A percentile compares a stretch with the other conserved stretches of the same genome.
phyloP scores from a whole-genome alignment of 2,329 filamentous ascomycete species.

The Cercospora zeina region DNA sequence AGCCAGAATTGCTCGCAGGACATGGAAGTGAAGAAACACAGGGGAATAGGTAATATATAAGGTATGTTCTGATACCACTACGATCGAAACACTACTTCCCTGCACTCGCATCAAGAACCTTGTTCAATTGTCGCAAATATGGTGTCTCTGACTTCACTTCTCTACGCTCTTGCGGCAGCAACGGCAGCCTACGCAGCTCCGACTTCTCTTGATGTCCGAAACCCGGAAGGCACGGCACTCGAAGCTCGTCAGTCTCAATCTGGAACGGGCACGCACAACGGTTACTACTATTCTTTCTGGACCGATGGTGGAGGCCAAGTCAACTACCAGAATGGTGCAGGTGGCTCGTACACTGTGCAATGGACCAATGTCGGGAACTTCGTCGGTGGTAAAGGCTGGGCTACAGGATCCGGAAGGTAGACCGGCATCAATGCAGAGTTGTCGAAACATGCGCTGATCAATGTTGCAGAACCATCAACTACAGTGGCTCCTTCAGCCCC shows the following conservation, averaged over 20 bases:
- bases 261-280: conserved; percentile 55
- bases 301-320: conserved; percentile 55
- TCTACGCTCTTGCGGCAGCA: conserved; percentile 43
- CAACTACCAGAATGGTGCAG: conserved; percentile 57
- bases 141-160: conserved; percentile 31
- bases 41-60: neutral
- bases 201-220: conserved; percentile 33
- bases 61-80: neutral
- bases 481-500: conserved; percentile 51
- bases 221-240: conserved; percentile 34
- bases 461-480: conserved; percentile 50
- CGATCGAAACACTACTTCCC: neutral
- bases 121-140: neutral
- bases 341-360: conserved; percentile 50
- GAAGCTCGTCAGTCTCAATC: conserved; percentile 46
- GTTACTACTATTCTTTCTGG: conserved; percentile 64
- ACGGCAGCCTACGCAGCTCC: conserved; percentile 43
- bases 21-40: neutral
- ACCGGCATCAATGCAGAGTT: neutral
- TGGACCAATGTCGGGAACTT: conserved; percentile 56
- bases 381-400: conserved; percentile 61
- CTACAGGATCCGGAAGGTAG: conserved; percentile 54
- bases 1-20: neutral
- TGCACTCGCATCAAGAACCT: neutral
- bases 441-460: neutral